Evolutionary conservation across 345 rosid genomes (phyloP), one percentile per base, ranked within the genome.

Genomic region (Turnera subulata): DNA sequence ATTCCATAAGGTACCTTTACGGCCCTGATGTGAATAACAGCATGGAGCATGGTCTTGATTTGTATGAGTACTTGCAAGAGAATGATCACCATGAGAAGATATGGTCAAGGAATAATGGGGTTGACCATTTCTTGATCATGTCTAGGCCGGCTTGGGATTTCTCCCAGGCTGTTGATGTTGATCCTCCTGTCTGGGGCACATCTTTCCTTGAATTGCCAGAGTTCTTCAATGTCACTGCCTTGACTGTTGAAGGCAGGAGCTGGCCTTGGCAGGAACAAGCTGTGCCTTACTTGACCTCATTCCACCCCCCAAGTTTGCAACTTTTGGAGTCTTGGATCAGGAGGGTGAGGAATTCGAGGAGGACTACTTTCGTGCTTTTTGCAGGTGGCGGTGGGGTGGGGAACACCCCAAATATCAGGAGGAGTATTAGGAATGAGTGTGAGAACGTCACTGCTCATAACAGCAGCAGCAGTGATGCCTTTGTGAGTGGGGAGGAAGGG

Each of bases 241-340:
- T 93, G 74, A 78, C 85, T 17, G 72, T 80, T 2, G 96, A 93
- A 56, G 64, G 78, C 4, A 78, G 99, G 32, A 26, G 71, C 6
- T 89, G 94, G 96, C 77, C 96, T 8, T 89, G 94, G 99, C 97
- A 93, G 69, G 99, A 93, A 52, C 91, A 83, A 29, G 91, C 91
- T 10, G 77, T 89, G 46, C 99, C 99, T 49, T 87, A 89, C 29
- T 89, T 94, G 50, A 93, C 96, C 6, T 85, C 97, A 52, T 93
- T 82, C 72, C 99, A 93, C 50, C 99, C 97, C 0, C 80, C 88
- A 8, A 87, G 65, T 73, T 64, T 76, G 43, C 73, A 75, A 24
- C 71, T 82, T 44, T 56, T 86, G 0, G 81, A 83, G n/a, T 77
- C 86, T 0, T 92, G 98, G 97, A 58, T 83, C 55, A 79, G 73